phyloP scores from a whole-genome alignment of 169 alveolate species.

The Plasmodium inui region DNA sequence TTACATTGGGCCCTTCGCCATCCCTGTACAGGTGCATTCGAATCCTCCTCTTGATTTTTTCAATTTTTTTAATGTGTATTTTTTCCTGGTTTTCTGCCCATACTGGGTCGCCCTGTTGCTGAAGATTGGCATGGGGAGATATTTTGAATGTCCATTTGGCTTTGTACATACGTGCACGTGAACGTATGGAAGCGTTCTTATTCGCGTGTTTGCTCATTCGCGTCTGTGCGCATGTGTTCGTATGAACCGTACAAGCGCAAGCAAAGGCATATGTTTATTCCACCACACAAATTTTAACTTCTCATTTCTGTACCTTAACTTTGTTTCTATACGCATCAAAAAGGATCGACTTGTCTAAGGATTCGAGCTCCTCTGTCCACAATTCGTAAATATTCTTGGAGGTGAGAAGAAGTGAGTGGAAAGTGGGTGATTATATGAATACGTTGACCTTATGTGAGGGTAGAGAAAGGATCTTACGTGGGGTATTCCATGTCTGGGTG shows the following conservation, averaged over 20 bases:
- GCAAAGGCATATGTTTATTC: not conserved
- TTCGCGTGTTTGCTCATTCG: not conserved
- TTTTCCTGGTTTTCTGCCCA: conserved; percentile 22
- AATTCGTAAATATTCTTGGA: conserved; percentile 48
- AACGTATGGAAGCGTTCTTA: not conserved
- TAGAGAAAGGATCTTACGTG: not conserved
- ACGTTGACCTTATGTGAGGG: not conserved
- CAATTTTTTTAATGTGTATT: conserved; percentile 44
- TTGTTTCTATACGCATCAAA: conserved; percentile 36
- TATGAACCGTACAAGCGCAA: not conserved
- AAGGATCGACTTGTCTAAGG: conserved; percentile 23
- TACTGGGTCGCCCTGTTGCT: not conserved
- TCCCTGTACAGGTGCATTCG: conserved; percentile 43
- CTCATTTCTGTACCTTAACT: conserved; percentile 12
- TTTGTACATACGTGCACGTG: not conserved
- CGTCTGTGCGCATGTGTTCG: not conserved
- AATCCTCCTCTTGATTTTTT: conserved; percentile 50
- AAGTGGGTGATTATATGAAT: not conserved
- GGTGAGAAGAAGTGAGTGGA: not conserved
- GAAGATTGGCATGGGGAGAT: not conserved
- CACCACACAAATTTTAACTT: not conserved
- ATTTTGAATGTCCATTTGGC: not conserved
- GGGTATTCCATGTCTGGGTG: not conserved
- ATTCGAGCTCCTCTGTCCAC: conserved; percentile 42
- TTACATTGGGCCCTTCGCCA: conserved; percentile 2